phyloP scores from a whole-genome alignment of 306 rosid species.

The Trifolium dubium region DNA sequence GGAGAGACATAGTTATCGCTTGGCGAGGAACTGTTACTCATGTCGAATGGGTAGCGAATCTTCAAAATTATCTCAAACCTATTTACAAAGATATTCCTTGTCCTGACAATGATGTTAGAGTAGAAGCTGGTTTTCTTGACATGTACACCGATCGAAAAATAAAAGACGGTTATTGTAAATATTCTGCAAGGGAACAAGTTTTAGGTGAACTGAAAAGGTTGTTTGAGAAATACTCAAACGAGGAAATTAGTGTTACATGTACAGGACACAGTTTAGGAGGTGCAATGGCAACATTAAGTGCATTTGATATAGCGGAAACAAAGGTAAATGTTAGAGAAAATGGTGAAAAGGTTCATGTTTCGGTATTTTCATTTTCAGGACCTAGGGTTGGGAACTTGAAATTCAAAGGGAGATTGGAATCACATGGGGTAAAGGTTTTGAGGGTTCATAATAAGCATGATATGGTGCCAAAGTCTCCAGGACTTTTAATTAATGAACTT shows the following conservation, averaged over 20 bases:
- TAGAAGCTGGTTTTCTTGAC: conserved; percentile 77
- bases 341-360: conserved; percentile 52
- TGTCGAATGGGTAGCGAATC: conserved; percentile 79
- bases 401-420: conserved; percentile 69
- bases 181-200: conserved; percentile 80
- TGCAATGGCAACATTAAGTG: conserved; percentile 72
- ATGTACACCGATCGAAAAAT: conserved; percentile 65
- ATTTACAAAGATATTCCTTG: conserved; percentile 54
- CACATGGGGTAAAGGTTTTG: conserved; percentile 64
- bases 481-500: conserved; percentile 62
- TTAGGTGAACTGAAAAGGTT: conserved; percentile 58
- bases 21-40: conserved; percentile 86
- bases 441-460: conserved; percentile 78
- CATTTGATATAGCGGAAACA: conserved; percentile 68
- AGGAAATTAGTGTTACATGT: conserved; percentile 71
- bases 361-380: conserved; percentile 75
- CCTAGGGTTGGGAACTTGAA: conserved; percentile 84
- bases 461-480: conserved; percentile 74
- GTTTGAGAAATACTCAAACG: conserved; percentile 46
- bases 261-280: conserved; percentile 86
- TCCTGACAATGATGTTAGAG: conserved; percentile 56
- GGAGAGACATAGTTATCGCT: conserved; percentile 71
- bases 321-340: conserved; percentile 50
- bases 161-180: conserved; percentile 57
- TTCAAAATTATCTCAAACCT: conserved; percentile 67